These are phyloP conservation scores for Mycena metata DNA, from an alignment of 768 basidiomycete species.

Conservation along the genomic window DNA sequence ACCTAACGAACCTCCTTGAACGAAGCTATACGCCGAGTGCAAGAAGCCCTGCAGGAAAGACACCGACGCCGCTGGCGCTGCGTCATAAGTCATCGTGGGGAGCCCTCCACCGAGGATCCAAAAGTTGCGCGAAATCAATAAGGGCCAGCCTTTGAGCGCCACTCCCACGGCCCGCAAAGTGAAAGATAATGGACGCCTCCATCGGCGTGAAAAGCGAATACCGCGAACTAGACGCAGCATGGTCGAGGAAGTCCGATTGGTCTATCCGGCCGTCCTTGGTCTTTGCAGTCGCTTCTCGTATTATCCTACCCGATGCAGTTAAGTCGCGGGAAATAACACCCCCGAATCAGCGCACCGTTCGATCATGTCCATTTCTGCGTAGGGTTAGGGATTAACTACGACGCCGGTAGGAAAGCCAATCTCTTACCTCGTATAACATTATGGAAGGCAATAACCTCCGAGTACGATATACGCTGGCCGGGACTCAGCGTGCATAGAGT, in stretches of 20 bases:
- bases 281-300: conserved; percentile 90
- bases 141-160: conserved; percentile 80
- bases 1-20: conserved; percentile 75
- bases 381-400: background rate
- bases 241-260: conserved; percentile 94
- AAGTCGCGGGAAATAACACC: background rate
- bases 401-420: conserved; percentile 24
- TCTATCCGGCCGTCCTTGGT: conserved; percentile 97
- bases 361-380: conserved; percentile 94
- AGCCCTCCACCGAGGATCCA: conserved; percentile 91
- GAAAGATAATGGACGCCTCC: conserved; percentile 98
- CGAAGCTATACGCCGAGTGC: conserved; percentile 88
- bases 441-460: conserved; percentile 97
- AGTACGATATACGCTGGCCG: conserved; percentile 93
- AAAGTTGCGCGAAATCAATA: conserved; percentile 91
- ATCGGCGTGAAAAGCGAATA: conserved; percentile 97
- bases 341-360: conserved; percentile 69
- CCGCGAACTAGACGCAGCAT: conserved; percentile 87
- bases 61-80: conserved; percentile 45
- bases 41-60: conserved; percentile 70
- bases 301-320: conserved; percentile 64
- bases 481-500: conserved; percentile 92
- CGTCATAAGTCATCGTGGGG: conserved; percentile 69
- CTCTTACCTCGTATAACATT: conserved; percentile 91
- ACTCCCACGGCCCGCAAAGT: conserved; percentile 91